Base-by-base conservation (phyloP, 495 filamentous ascomycete species). In the Annulohypoxylon stygium region DNA sequence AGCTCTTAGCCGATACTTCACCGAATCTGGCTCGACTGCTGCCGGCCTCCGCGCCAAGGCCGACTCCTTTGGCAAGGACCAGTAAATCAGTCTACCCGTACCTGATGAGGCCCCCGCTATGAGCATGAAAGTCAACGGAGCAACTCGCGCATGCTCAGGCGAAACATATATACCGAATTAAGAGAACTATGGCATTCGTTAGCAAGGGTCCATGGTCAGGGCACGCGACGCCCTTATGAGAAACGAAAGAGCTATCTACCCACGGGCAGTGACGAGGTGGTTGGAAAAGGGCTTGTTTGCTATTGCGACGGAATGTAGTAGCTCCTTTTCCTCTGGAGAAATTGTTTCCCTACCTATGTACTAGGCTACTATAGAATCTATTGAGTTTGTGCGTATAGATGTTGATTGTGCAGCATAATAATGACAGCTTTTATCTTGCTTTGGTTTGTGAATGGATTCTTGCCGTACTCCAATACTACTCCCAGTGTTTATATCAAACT, bases 31-130 rank as follows among this genome's bases (percentile, higher is more conserved):
- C 75, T 92, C 91, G 59, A 94, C 94, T 77, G 92, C 96, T 76
- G 89, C 93, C 79, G 93, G 93, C 85, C 92, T 98, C 71, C 93
- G 94, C 61, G 92, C 93, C 69, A 93, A 96, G 88, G 94, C 92
- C 81, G 94, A 97, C 76, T 88, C 91, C 78, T 88, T 90, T 76
- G 83, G 84, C 80, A 88, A 85, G 74, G 82, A 87, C 76, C 87
- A 90, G 83, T 86, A 86, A 80, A 68, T 48, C 50, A 75, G 53
- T 12, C 37, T 48, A 30, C 5, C 30, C 30, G 30, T 48, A 43
- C 48, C 30, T 37, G 61, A 61, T 36, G 16, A 55, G 34, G 61
- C 20, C 59, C 7, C 45, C 26, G 45, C 58, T 63, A 61, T 43
- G 67, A 65, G 45, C 72, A 68, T 75, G 64, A 61, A 33, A 53